Base-by-base conservation (phyloP, 208 protist genomes). In the Naegleria lovaniensis region DNA sequence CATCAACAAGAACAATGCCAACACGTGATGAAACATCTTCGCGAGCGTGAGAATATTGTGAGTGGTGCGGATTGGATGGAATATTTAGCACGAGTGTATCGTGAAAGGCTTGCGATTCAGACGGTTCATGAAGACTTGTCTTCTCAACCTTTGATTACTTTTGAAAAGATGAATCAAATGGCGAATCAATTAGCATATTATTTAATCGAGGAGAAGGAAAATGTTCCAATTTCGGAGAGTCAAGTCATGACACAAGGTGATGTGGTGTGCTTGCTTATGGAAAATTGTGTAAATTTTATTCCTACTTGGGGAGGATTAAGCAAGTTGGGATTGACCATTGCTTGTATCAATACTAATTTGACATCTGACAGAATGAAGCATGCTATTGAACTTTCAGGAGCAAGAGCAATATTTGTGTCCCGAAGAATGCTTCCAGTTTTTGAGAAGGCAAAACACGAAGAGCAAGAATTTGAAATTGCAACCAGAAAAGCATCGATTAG, bases 281-380 rank as follows among this genome's bases (percentile, higher is more conserved):
- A 67, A 67, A 67, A 67, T 67, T 29, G 22, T 67, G 55, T 29
- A 4, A 67, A 89, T 36, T 92, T 92, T 76, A 5, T 93, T 22
- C 13, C 90, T 4, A 16, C 55, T 7, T 92, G 89, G 89, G 51
- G 93, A 11, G 92, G 92, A 7, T 41, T 94, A 16, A 52, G 83
- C 2, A 93, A 93, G 58, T n/a, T 89, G 0, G 85, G 90, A 39
- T 16, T 92, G 4, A 79, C 67, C 22, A 51, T 90, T 48, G 83
- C 92, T 75, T 90, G 92, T 41, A 76, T 94, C 52, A 91, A 92
- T 33, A 90, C 55, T 16, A 15, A 90, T 40, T 36, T 94, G 36
- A 86, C 52, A 25, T 83, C 52, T 39, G 22, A 22, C 29, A 36
- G 67, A 22, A 76, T 94, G 33, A 3, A 15, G 6, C 92, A 92